Base-by-base conservation (phyloP, 2,329 filamentous ascomycete genomes). In the Colletotrichum cereale region DNA sequence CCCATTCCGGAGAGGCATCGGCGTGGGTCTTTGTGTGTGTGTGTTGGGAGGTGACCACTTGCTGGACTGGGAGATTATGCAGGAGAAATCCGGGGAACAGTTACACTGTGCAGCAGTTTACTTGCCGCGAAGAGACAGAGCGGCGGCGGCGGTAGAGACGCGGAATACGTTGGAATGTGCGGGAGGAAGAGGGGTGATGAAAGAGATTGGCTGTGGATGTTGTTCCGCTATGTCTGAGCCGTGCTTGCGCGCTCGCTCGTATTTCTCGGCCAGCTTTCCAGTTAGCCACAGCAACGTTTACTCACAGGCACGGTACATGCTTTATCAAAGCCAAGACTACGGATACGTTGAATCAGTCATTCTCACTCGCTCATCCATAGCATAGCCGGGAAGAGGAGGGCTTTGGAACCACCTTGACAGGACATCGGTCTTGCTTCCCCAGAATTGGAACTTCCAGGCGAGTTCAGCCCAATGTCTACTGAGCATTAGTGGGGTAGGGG, bases 1-100 rank as follows among this genome's bases (percentile, higher is more conserved):
- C 69, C 69, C 65, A 42, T 72, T 69, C 58, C 69, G 66, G 65
- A 63, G 69, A 72, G 53, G 47, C 63, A 64, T 56, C 69, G 65
- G 66, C 66, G 69, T 72, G 65, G 69, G 69, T 63, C 69, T 55
- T 26, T 67, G n/a, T 34, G 34, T 10, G 36, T 55, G 38, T 8
- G 31, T 48, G 44, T 34, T 31, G 56, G 44, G 29, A 40, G 42
- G 56, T 34, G 42, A 66, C 38, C 42, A 50, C 24, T 36, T 61
- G 31, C 26, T 52, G n/a, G n/a, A 36, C 31, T 8, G 53, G 16
- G 52, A 50, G 24, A 36, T 18, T 63, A 63, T 63, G 47, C 60
- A 53, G 61, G 26, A 63, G 26, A 44, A 55, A 44, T 55, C 61
- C 48, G 61, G 61, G 61, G 61, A 63, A 63, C 18, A 55, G 29